Evolutionary conservation across 306 rosid genomes (phyloP).

Genomic region (Malus fusca): DNA sequence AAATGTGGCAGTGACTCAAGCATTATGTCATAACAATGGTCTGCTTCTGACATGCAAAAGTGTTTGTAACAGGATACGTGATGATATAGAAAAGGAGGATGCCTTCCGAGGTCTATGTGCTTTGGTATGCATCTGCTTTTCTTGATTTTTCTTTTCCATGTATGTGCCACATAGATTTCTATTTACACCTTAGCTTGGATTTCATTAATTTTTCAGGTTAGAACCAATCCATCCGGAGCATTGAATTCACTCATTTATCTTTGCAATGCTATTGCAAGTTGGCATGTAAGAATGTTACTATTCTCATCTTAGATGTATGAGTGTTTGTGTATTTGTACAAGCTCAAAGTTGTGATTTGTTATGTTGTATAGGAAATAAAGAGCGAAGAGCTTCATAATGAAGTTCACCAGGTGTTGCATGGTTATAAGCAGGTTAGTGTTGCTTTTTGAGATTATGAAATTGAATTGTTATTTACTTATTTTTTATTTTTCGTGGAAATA

Average conservation of each 20-base stretch:
- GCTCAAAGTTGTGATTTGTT: constrained; percentile 9
- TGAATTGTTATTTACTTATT: too few relatives aligned
- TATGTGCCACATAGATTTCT: background rate
- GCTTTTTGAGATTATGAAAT: constrained; percentile 1
- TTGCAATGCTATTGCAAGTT: constrained; percentile 97
- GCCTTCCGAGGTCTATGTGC: constrained; percentile 97
- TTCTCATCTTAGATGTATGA: constrained; percentile 3
- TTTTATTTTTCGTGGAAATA: background rate
- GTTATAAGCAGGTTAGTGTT: constrained; percentile 82
- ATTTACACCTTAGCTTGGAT: background rate
- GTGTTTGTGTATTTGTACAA: constrained; percentile 10
- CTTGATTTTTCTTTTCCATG: background rate
- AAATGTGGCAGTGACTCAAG: background rate
- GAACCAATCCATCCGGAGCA: constrained; percentile 91
- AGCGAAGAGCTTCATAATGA: constrained; percentile 85
- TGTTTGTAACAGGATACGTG: constrained; percentile 70
- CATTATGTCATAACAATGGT: background rate
- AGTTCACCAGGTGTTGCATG: constrained; percentile 88
- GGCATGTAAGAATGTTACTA: constrained; percentile 70
- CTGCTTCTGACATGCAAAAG: constrained; percentile 16
- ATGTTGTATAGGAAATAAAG: constrained; percentile 69
- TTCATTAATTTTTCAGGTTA: constrained; percentile 54
- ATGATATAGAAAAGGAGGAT: constrained; percentile 95
- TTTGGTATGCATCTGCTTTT: constrained; percentile 48
- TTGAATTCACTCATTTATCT: constrained; percentile 62